Evolutionary conservation across 2,329 filamentous ascomycete species (phyloP).

Genomic region (Aureobasidium sp.): DNA sequence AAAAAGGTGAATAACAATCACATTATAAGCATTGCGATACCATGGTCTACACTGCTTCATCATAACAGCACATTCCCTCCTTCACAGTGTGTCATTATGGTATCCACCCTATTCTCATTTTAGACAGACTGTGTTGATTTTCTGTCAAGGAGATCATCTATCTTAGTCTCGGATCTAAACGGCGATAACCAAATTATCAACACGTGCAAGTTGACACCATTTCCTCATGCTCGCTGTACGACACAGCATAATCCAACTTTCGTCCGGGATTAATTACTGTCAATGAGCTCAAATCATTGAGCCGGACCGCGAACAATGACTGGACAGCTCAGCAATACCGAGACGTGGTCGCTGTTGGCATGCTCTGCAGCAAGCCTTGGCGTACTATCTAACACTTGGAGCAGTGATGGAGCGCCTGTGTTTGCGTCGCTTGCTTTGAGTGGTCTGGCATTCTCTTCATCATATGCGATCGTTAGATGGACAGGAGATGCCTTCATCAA

Average conservation of each 20-base stretch:
- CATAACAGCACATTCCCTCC: too few species aligned
- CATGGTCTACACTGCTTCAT: too few species aligned
- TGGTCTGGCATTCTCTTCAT: conserved; percentile 71
- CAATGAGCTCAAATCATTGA: neutral
- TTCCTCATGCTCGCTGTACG: neutral
- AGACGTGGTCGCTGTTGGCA: conserved; percentile 52
- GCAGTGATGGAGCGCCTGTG: conserved; percentile 79
- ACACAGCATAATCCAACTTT: neutral
- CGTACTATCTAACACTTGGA: conserved; percentile 73
- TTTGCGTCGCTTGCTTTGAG: conserved; percentile 83
- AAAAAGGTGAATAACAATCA: too few species aligned
- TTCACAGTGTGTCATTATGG: too few species aligned
- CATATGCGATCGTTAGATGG: conserved; percentile 86
- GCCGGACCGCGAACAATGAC: neutral
- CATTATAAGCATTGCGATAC: too few species aligned
- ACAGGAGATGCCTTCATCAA: conserved; percentile 82
- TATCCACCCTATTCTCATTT: too few species aligned
- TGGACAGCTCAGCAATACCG: conserved; percentile 41
- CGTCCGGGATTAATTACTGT: neutral
- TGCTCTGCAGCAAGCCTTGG: conserved; percentile 63
- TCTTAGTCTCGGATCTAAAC: conserved; percentile 9
- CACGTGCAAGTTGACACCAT: conserved; percentile 14
- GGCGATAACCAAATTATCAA: neutral
- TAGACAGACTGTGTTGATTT: too few species aligned
- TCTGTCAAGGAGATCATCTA: neutral